Base-by-base conservation (phyloP, 192 early-diverging fungal species). In the Helicostylum pulchrum region DNA sequence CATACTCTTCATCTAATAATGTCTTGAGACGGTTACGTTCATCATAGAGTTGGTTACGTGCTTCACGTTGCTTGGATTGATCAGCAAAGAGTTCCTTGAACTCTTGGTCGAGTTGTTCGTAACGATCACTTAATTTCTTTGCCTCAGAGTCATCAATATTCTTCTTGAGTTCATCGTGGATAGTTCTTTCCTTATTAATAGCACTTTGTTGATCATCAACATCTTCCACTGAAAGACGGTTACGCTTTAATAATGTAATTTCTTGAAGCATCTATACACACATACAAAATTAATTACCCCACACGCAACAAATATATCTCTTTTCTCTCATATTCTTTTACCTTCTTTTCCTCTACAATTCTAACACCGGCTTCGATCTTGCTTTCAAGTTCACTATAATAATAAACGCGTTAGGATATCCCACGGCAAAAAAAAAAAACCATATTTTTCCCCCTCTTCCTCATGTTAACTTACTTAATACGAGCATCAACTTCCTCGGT, bases 331-430 rank as follows among this genome's bases (percentile, higher is more conserved):
- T 39, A 9, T 17, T 48, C 15, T 17, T 19, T 48, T 48, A 48
- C 46, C 46, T 48, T 48, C 75, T 93, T 94, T 78, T 98, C 95
- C 55, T 95, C 94, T 51, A 90, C 82, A 63, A 98, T 74, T 66
- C 88, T 85, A 45, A 91, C 70, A 64, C 93, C 93, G 39, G 86
- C 81, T 49, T 91, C 87, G 61, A 95, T 84, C 73, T 90, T 82
- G 64, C 77, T 81, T 73, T 96, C 92, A 66, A 88, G 71, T 55
- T 88, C 80, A 61, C 85, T 91, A 46, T 53, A 51, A 67, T 30
- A 9, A 44, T 12, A 48, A 39, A 39, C 36, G 36, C 36, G 36
- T 39, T 39, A 39, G 36, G 36, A 9, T 39, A 39, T 39, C 36
- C 1, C 9, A 0, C 9, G 5, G 2, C 36, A 3, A 39, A 39